Evolutionary conservation across 2,329 filamentous ascomycete genomes (phyloP).

Genomic region (Cylindrodendrum hubeiense): DNA sequence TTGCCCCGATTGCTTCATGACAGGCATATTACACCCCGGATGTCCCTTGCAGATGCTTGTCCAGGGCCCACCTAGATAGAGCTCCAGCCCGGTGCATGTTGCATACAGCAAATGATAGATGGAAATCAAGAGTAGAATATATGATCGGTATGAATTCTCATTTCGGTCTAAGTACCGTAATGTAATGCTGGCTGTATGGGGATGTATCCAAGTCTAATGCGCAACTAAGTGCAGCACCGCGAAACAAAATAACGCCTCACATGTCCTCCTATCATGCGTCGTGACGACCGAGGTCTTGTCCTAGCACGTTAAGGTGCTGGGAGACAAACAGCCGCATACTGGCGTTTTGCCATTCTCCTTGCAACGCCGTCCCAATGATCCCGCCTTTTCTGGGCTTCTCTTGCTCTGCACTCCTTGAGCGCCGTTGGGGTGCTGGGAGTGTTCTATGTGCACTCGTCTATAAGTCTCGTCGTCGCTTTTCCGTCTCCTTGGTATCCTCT

Average conservation of each 20-base stretch:
- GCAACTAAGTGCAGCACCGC: not conserved
- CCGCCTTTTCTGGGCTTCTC: not conserved
- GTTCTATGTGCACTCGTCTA: constrained; percentile 21
- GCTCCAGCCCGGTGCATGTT: too few relatives aligned
- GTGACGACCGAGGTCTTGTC: constrained; percentile 28
- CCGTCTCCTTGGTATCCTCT: constrained; percentile 58
- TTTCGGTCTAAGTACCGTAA: not conserved
- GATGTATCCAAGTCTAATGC: constrained; percentile 36
- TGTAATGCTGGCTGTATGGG: constrained; percentile 21
- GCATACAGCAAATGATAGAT: not conserved
- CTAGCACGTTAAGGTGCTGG: constrained; percentile 24
- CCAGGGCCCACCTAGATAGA: too few relatives aligned
- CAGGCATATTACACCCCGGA: not conserved
- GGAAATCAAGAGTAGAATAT: not conserved
- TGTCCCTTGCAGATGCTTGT: too few relatives aligned
- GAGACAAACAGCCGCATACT: constrained; percentile 22
- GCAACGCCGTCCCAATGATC: constrained; percentile 36
- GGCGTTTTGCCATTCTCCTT: constrained; percentile 19
- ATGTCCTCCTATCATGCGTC: constrained; percentile 30
- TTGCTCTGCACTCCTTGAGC: not conserved
- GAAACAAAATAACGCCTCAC: constrained; percentile 31
- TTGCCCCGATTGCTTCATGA: too few relatives aligned
- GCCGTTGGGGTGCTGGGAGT: not conserved
- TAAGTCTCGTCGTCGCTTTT: constrained; percentile 41
- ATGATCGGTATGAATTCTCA: constrained; percentile 4